Evolutionary conservation across 441 rosid genomes (phyloP), one percentile per base, ranked within the genome.

Genomic region (Gossypium aridum): DNA sequence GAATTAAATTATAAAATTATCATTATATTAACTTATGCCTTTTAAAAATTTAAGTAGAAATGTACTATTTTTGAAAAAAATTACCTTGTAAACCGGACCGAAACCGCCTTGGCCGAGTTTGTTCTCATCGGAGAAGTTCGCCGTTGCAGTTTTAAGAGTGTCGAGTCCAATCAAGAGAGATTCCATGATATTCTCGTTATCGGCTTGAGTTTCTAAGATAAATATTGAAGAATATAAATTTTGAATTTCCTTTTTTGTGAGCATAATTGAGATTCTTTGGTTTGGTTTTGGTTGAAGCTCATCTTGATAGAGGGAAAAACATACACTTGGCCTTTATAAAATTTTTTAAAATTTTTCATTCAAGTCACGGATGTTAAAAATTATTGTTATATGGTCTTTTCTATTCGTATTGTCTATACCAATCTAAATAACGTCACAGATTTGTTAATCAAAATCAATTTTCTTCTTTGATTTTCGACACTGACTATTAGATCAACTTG

Each of bases 51-150:
- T 31, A 31, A 31, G 37, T 31, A 31, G 37, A 31, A 5, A 31
- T 31, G 7, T 31, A 5, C 1, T 31, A 31, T 1, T 31, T 31
- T 31, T 31, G 37, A 31, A 31, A 60, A 5, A 3, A 45, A 8
- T 71, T n/a, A 79, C 87, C 83, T 76, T 79, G 73, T 77, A 80
- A 77, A 85, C 81, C 2, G 83, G 81, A 67, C 84, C 85, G 3
- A 82, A 82, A 51, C 83, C 83, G n/a, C 83, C 82, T 69, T 82
- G 63, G 76, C 87, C 87, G 56, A 81, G 85, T 69, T 84, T 82
- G 26, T 78, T 7, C 49, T 22, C 72, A 14, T 73, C 77, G 16
- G 78, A 79, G 59, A 84, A 81, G 54, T 78, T 71, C 13, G 75
- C n/a, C 5, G 83, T 84, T 20, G 82, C 85, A 7, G n/a, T 65